Conservation (phyloP, 495 filamentous ascomycete genomes). For the Chaetomium cochliodes region DNA sequence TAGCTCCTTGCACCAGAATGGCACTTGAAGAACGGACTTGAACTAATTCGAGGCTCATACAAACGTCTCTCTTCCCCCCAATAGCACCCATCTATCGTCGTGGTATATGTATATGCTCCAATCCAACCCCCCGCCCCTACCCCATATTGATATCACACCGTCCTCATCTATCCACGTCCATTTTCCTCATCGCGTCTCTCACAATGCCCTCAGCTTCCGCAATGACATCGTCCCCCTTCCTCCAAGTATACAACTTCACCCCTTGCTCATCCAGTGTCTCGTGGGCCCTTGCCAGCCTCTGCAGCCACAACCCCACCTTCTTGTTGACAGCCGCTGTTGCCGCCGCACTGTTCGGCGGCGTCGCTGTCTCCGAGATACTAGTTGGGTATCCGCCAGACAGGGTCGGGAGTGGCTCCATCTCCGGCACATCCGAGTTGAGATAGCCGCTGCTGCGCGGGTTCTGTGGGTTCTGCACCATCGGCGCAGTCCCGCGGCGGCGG, state of each 20-base stretch:
- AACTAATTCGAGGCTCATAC: neutral
- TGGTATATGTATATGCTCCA: neutral
- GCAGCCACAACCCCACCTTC: conserved; percentile 79
- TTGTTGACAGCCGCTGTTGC: conserved; percentile 54
- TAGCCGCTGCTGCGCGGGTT: neutral
- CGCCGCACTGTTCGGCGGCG: conserved; percentile 11
- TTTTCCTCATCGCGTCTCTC: conserved; percentile 41
- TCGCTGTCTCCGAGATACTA: neutral
- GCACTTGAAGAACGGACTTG: neutral
- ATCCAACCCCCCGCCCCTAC: neutral
- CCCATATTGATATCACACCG: conserved; percentile 1
- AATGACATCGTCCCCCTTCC: conserved; percentile 74
- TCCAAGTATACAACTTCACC: conserved; percentile 80
- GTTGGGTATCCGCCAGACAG: conserved; percentile 1
- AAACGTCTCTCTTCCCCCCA: neutral
- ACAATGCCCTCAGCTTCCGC: conserved; percentile 52
- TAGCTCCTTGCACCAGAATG: neutral
- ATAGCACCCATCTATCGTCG: neutral
- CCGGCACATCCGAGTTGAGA: conserved; percentile 27
- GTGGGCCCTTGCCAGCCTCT: conserved; percentile 73
- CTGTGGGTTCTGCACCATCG: neutral
- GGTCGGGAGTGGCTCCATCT: conserved; percentile 31
- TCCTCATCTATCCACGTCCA: conserved; percentile 13
- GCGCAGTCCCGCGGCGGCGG: conserved; percentile 42
- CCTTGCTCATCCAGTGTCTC: conserved; percentile 64